These are phyloP conservation scores for Eleusine coracana DNA, from an alignment of 176 grass and related monocot genomes.

Conservation along the genomic window DNA sequence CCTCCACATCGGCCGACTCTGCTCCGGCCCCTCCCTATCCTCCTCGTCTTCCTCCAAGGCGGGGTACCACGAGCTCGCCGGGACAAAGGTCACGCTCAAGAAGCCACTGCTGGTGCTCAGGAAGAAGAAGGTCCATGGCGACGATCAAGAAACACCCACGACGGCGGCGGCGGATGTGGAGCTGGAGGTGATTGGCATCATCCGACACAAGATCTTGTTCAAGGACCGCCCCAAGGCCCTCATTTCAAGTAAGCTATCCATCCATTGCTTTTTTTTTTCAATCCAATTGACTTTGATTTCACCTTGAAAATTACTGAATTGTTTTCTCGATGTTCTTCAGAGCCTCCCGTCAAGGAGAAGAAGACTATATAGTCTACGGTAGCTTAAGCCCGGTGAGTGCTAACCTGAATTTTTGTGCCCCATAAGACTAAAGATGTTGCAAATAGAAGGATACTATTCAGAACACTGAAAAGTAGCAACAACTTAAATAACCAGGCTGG, in stretches of 20 bases:
- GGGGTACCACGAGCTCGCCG: constrained; percentile 90
- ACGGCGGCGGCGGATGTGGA: constrained; percentile 35
- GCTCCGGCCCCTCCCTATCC: constrained; percentile 40
- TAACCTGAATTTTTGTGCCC: too few species aligned
- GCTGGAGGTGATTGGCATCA: constrained; percentile 80
- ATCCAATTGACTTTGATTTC: background rate
- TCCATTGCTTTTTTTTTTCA: background rate
- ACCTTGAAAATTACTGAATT: background rate
- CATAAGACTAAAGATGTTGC: too few species aligned
- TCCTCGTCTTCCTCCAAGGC: constrained; percentile 33
- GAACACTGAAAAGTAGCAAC: too few species aligned
- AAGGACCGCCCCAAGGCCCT: constrained; percentile 85
- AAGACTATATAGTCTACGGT: constrained; percentile 11
- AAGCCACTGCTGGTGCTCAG: constrained; percentile 81
- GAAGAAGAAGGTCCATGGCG: constrained; percentile 40
- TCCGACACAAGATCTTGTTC: constrained; percentile 93
- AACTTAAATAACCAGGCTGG: too few species aligned
- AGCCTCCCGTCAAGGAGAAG: constrained; percentile 45
- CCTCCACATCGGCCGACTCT: constrained; percentile 69
- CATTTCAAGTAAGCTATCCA: constrained; percentile 64
- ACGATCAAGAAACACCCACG: background rate
- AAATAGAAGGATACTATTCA: too few species aligned
- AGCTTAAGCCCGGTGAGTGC: background rate
- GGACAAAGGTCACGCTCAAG: constrained; percentile 68
- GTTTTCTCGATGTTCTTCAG: background rate